These are phyloP conservation scores for Cnidoscolus chayamansa DNA, from an alignment of 441 rosid species.

Conservation along the genomic window DNA sequence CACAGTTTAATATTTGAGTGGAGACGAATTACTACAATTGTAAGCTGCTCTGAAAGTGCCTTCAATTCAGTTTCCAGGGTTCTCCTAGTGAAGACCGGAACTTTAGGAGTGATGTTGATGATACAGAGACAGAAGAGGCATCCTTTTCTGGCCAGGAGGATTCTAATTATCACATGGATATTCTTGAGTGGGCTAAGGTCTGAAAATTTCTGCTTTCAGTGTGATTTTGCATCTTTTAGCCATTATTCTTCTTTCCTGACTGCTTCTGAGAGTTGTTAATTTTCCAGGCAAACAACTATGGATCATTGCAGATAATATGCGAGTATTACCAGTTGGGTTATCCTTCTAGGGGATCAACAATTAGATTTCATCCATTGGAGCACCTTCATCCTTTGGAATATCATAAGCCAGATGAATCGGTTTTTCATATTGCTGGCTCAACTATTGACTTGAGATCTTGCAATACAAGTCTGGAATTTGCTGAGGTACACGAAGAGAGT, in stretches of 20 bases:
- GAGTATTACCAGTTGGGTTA: conserved; percentile 64
- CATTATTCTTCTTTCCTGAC: background rate
- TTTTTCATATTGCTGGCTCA: conserved; percentile 59
- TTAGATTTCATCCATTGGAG: conserved; percentile 86
- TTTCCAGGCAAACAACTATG: conserved; percentile 69
- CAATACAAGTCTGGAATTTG: conserved; percentile 63
- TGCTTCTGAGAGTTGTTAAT: conserved; percentile 18
- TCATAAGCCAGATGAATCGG: conserved; percentile 61
- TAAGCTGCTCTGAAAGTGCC: conserved; percentile 15
- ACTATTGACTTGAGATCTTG: conserved; percentile 70
- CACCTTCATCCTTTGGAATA: conserved; percentile 85
- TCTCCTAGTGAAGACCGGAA: conserved; percentile 70
- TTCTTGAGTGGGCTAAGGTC: conserved; percentile 97
- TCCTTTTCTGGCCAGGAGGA: conserved; percentile 89
- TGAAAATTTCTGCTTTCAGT: conserved; percentile 18
- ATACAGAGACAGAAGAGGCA: conserved; percentile 77
- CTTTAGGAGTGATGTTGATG: conserved; percentile 64
- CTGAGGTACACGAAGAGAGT: conserved; percentile 53
- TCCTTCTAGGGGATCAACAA: conserved; percentile 71
- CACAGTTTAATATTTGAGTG: background rate
- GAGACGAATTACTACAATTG: background rate
- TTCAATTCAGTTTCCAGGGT: conserved; percentile 62
- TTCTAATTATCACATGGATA: conserved; percentile 54
- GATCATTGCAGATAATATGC: conserved; percentile 77
- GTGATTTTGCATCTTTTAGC: conserved; percentile 7